Base-by-base conservation (phyloP, 2,329 filamentous ascomycete species). In the Fusarium graminum region DNA sequence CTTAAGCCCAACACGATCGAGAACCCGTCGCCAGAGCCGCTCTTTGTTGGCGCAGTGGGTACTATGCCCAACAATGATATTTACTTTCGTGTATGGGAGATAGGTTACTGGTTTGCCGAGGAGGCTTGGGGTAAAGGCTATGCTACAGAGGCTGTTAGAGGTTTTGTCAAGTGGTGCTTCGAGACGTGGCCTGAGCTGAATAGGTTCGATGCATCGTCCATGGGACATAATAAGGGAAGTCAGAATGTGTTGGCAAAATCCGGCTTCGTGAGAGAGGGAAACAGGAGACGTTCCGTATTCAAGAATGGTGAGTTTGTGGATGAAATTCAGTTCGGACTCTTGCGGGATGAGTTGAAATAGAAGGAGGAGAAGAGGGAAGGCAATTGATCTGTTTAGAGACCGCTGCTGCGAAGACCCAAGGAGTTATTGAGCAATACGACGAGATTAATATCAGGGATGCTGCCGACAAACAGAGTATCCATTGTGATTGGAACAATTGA, bases 71-170 rank as follows among this genome's bases (percentile, higher is more conserved):
- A 72, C 12, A 63, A 65, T 14, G 79, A 82, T 52, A 74, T 81
- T 66, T 75, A 82, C 58, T 77, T 76, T 64, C 75, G 77, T 45
- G 81, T 78, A 6, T 78, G 78, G 70, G 82, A 85, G 74, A 8
- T 86, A 1, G 84, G 83, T 6, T 86, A 86, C 74, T 85, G 80
- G 78, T 38, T 83, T 25, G 79, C 75, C 1, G 75, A 74, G 36
- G 65, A 73, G 12, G 72, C 76, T 45, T 83, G 83, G 83, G 81
- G 83, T 1, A 76, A 75, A 29, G 84, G 84, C 1, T 77, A 82
- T 55, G 78, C 76, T 54, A 80, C 76, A 2, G 81, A 80, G 63
- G 81, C 78, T 14, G 57, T 78, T 4, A 44, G 29, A 4, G 81
- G 63, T 2, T 79, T 85, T 47, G 68, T 74, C 16, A 69, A 65